A percentile compares a stretch with the other conserved stretches of the same genome.
Evolutionary conservation across 1,284 basidiomycete species (phyloP).

Genomic region (Bjerkandera adusta): DNA sequence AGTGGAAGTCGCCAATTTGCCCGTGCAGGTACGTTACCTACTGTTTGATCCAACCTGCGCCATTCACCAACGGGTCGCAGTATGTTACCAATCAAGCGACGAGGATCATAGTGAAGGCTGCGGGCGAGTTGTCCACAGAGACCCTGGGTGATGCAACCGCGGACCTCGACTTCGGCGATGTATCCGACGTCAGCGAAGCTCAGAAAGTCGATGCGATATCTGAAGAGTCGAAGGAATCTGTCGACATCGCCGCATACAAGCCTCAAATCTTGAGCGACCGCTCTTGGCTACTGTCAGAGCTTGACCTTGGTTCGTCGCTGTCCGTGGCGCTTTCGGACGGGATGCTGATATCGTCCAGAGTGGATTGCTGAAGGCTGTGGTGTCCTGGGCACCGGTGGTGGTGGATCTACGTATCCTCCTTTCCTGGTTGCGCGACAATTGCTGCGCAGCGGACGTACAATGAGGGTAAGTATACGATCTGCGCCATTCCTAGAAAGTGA

Average conservation of each 20-base stretch:
- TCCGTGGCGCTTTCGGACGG: background rate
- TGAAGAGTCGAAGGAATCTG: background rate
- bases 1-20: constrained; percentile 41
- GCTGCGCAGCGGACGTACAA: constrained; percentile 41
- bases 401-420: constrained; percentile 48
- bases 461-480: constrained; percentile 35
- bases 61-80: constrained; percentile 22
- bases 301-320: constrained; percentile 29
- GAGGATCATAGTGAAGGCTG: constrained; percentile 45
- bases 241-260: constrained; percentile 30
- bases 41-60: background rate
- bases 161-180: constrained; percentile 4
- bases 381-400: constrained; percentile 52
- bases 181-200: constrained; percentile 13
- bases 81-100: constrained; percentile 53
- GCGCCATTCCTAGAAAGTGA: background rate
- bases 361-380: constrained; percentile 56
- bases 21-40: background rate
- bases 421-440: constrained; percentile 48
- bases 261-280: constrained; percentile 28
- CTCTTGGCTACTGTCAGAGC: constrained; percentile 34
- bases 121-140: constrained; percentile 37
- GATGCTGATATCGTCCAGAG: constrained; percentile 25
- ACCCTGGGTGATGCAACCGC: constrained; percentile 12
- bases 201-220: constrained; percentile 7